Conservation (phyloP, 768 basidiomycete genomes). For the Cubamyces sp. region DNA sequence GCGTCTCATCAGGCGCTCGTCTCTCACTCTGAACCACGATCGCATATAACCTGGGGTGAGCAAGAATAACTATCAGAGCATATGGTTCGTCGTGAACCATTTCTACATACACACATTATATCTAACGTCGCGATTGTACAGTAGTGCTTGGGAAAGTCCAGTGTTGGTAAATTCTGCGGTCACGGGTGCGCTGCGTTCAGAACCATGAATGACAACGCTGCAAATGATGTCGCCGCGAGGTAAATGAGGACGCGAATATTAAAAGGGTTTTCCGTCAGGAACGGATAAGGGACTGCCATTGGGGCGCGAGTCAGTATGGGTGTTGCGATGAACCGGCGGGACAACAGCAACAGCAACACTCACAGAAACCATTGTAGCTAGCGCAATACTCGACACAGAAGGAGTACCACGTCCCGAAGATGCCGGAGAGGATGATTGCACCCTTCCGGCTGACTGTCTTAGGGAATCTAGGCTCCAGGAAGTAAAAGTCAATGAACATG, state of each 20-base stretch:
- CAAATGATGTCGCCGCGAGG: conserved; percentile 50
- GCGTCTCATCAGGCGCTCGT: no score
- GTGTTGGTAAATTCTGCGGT: neutral
- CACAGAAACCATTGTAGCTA: conserved; percentile 61
- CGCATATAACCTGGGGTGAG: neutral
- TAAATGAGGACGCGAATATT: conserved; percentile 63
- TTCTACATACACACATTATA: no score
- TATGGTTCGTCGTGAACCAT: no score
- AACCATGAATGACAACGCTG: conserved; percentile 55
- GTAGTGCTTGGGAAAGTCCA: no score
- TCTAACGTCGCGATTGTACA: no score
- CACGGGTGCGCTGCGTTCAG: conserved; percentile 61
- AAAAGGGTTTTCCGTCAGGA: conserved; percentile 65
- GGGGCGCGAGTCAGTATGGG: neutral
- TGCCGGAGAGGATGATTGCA: conserved; percentile 36
- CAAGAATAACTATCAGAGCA: no score
- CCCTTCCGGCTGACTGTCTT: conserved; percentile 37
- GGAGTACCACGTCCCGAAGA: conserved; percentile 53
- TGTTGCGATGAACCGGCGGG: neutral
- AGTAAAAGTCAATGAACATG: conserved; percentile 68
- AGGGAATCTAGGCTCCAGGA: conserved; percentile 62
- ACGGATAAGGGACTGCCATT: conserved; percentile 81
- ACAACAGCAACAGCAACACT: conserved; percentile 33
- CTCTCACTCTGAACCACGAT: no score
- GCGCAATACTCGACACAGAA: conserved; percentile 73